Percentiles rank a stretch among this genome's conserved stretches.
Evolutionary conservation across 2,329 filamentous ascomycete genomes (phyloP).

Genomic region (Aciculosporium take): DNA sequence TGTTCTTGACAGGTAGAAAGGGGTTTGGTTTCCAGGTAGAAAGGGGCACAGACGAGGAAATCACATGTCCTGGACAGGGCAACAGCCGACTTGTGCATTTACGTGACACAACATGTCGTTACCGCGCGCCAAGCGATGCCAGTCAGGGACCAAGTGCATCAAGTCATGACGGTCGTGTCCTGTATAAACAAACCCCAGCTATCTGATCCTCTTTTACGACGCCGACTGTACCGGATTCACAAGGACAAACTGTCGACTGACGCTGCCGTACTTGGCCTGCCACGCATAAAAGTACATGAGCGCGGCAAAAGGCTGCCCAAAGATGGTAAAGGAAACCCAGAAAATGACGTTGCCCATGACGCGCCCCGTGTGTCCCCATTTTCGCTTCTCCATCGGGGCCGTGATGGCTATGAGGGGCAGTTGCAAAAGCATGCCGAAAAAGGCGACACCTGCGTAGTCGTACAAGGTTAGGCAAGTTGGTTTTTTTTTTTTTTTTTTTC

Average conservation of each 20-base stretch:
- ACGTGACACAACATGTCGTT: too few relatives aligned
- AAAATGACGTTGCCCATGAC: slow-evolving; percentile 87
- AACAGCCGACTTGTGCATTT: too few relatives aligned
- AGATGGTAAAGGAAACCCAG: slow-evolving; percentile 90
- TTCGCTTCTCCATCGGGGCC: slow-evolving; percentile 62
- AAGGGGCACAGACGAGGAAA: too few relatives aligned
- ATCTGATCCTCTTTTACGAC: background rate
- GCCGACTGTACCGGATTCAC: background rate
- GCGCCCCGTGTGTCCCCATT: slow-evolving; percentile 54
- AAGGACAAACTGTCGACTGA: slow-evolving; percentile 33
- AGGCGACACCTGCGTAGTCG: slow-evolving; percentile 61
- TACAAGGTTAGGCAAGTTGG: too few relatives aligned
- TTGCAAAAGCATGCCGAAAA: slow-evolving; percentile 86
- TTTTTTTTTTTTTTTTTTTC: too few relatives aligned
- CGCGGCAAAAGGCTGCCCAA: slow-evolving; percentile 86
- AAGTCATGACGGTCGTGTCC: background rate
- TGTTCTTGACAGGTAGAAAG: too few relatives aligned
- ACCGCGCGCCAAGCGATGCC: too few relatives aligned
- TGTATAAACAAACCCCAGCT: background rate
- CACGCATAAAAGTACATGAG: slow-evolving; percentile 95
- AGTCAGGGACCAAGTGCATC: background rate
- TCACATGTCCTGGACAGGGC: too few relatives aligned
- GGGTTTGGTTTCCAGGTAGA: too few relatives aligned
- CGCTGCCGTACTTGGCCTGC: slow-evolving; percentile 92
- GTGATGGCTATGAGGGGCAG: slow-evolving; percentile 78